Conservation (phyloP, 257 asterid genomes). For the Prunella vulgaris region DNA sequence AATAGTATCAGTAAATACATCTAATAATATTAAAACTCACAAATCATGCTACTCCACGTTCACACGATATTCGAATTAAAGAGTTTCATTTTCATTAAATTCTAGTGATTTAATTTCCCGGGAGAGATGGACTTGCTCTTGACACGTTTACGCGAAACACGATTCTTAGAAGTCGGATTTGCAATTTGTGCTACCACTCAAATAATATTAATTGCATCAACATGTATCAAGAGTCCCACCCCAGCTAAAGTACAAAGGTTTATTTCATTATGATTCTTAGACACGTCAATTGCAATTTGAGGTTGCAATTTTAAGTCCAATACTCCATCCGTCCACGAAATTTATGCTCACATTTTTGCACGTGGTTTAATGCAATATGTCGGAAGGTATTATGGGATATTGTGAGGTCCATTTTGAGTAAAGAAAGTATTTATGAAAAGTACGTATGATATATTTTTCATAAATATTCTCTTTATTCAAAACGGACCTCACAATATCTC, state of each 20-base stretch:
- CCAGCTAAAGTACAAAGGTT: not conserved
- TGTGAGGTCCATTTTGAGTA: no score
- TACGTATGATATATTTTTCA: no score
- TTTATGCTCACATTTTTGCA: no score
- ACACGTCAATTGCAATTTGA: slow-evolving; percentile 9
- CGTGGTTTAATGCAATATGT: no score
- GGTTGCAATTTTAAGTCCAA: slow-evolving; percentile 12
- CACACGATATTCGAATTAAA: not conserved
- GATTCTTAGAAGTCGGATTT: slow-evolving; percentile 14
- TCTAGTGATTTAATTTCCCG: not conserved
- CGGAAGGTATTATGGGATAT: no score
- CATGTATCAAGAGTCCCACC: not conserved
- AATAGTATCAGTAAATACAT: no score
- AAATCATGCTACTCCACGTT: not conserved
- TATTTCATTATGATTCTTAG: not conserved
- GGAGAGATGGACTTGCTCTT: not conserved
- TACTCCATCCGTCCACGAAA: not conserved
- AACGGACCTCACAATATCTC: no score
- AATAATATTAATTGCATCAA: not conserved
- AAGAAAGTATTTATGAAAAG: no score
- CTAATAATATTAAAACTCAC: no score
- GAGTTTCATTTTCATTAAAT: not conserved
- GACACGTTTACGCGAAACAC: slow-evolving; percentile 12
- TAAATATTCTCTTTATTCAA: no score
- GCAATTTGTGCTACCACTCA: not conserved